Percentiles rank a stretch among this genome's conserved stretches.
Conservation (phyloP, 148 eudicot genomes). For the Polygonum aviculare region DNA sequence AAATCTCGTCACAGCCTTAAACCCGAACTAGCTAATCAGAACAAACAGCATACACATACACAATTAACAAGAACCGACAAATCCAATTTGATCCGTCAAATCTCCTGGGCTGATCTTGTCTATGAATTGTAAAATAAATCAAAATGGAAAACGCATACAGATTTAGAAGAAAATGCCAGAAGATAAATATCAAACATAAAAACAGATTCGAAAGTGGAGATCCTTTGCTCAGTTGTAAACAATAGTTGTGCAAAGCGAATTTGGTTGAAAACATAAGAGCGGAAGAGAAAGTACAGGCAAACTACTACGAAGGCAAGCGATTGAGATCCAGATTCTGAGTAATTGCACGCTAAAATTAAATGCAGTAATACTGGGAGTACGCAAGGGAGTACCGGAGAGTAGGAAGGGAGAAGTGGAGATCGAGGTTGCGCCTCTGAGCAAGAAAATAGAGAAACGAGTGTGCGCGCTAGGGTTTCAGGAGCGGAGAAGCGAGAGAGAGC, state of each 20-base stretch:
- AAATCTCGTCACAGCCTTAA: too few species aligned
- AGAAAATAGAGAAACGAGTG: background rate
- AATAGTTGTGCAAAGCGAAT: background rate
- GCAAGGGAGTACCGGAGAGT: background rate
- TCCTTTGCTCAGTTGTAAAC: background rate
- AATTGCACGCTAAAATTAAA: background rate
- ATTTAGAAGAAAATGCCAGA: background rate
- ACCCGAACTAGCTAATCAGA: background rate
- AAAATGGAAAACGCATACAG: background rate
- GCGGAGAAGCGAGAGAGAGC: background rate
- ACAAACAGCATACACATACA: background rate
- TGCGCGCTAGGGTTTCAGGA: background rate
- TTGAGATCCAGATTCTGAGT: background rate
- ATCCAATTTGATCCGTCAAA: background rate
- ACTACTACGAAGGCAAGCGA: background rate
- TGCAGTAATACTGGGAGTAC: background rate
- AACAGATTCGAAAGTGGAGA: background rate
- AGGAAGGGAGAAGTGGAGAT: background rate
- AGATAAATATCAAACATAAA: background rate
- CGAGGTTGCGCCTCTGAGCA: background rate
- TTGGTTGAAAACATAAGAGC: background rate
- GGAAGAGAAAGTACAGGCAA: background rate
- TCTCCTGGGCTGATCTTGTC: background rate
- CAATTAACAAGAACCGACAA: background rate
- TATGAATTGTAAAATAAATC: background rate